Base-by-base conservation (phyloP, 2,329 filamentous ascomycete genomes). In the Cladosporium phlei region DNA sequence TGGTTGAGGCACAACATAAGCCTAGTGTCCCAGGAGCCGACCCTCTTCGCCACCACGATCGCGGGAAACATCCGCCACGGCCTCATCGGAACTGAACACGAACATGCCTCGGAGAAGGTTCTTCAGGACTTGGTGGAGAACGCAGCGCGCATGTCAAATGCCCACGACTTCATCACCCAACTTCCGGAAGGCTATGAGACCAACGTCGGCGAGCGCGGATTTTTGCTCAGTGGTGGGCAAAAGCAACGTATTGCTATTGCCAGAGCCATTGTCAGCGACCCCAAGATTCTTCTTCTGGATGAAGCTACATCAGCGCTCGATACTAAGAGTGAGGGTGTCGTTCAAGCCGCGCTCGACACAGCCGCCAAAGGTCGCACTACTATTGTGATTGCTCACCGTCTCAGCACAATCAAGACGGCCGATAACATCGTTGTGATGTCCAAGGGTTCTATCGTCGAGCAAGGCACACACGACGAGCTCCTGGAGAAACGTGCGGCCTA, bases 161-260 rank as follows among this genome's bases (percentile, higher is more conserved):
- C 91, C 1, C 90, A 97, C 63, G 89, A 95, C 54, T 98, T 98
- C 63, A 84, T 98, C 55, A 78, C 73, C 5, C 69, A 76, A 10
- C 77, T 97, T 1, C 89, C 93, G 0, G 86, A 97, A 56, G 86
- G 86, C 2, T 97, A 97, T 59, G 80, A 95, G 55, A 97, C 93
- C 0, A 83, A 94, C 55, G 91, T 97, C n/a, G 93, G 93, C 47
- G 89, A 97, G 66, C 84, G 90, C 52, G 93, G 93, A 8, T 95
- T 95, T 63, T 71, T 96, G 43, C 76, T 98, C 7, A 95, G 88
- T 46, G 93, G 93, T 64, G 93, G 93, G 27, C 93, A 98, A 68
- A 95, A 96, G 67, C 93, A 97, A 68, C 87, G 93, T 57, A 94
- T 97, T 61, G 90, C 91, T 10, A 96, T 97, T 66, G 89, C 91